These are phyloP conservation scores for Platanus orientalis DNA, from an alignment of 164 flowering plant species.

Conservation along the genomic window DNA sequence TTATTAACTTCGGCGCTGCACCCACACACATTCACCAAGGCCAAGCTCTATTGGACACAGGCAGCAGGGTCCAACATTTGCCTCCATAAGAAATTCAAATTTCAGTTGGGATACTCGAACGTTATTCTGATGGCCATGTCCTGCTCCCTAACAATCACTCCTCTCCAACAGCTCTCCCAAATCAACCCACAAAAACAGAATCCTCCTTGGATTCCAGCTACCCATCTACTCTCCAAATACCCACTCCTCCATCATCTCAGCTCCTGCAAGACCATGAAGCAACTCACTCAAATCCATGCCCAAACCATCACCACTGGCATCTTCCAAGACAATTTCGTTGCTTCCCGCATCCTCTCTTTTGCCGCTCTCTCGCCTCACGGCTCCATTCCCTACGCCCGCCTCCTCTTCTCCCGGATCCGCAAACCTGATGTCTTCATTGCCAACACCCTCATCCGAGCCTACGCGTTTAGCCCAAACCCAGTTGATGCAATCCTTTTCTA, in stretches of 20 bases:
- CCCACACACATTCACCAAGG: too few relatives aligned
- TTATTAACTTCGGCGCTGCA: too few relatives aligned
- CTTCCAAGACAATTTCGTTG: constrained; percentile 22
- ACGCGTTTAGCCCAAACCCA: constrained; percentile 18
- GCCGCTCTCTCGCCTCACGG: constrained; percentile 30
- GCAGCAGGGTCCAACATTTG: too few relatives aligned
- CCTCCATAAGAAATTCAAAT: too few relatives aligned
- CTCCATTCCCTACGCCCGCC: constrained; percentile 22
- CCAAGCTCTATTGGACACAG: too few relatives aligned
- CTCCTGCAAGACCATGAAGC: constrained; percentile 27
- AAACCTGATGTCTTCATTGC: constrained; percentile 24
- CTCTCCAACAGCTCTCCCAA: constrained; percentile 1
- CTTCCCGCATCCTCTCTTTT: constrained; percentile 30
- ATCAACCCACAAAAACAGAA: constrained; percentile 7
- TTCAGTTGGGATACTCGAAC: too few relatives aligned
- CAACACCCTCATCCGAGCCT: constrained; percentile 24
- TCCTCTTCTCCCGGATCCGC: constrained; percentile 16
- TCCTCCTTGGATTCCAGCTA: constrained; percentile 24
- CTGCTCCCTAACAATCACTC: too few relatives aligned
- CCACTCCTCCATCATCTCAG: constrained; percentile 22
- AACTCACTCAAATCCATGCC: constrained; percentile 35
- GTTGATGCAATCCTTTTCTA: constrained; percentile 22
- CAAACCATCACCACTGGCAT: constrained; percentile 26
- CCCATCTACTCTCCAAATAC: constrained; percentile 20
- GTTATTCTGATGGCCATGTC: too few relatives aligned